Evolutionary conservation across 2,329 filamentous ascomycete species (phyloP).

Genomic region (Botryotinia calthae): DNA sequence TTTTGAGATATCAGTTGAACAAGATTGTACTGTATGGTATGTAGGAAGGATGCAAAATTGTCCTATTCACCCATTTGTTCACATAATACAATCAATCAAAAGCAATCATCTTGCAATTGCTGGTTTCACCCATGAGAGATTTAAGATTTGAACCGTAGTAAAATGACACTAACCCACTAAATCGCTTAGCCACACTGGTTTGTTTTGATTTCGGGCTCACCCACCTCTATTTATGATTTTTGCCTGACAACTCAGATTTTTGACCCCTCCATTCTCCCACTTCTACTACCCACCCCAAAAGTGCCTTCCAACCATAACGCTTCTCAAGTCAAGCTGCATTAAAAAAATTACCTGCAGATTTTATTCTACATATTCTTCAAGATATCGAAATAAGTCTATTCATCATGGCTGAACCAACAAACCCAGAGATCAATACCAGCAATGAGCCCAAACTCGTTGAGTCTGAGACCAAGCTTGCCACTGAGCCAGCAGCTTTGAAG

Average conservation of each 20-base stretch:
- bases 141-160: not conserved
- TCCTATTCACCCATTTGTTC: not conserved
- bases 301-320: slow-evolving; percentile 16
- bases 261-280: slow-evolving; percentile 20
- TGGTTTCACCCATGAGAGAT: not conserved
- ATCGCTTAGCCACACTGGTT: slow-evolving; percentile 16
- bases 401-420: slow-evolving; percentile 39
- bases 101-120: not conserved
- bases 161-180: slow-evolving; percentile 1
- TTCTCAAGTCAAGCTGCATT: slow-evolving; percentile 11
- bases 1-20: not conserved
- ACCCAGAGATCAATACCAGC: slow-evolving; percentile 41
- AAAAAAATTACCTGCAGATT: slow-evolving; percentile 7
- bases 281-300: slow-evolving; percentile 15
- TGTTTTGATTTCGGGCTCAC: slow-evolving; percentile 11
- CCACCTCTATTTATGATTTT: not conserved
- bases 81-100: not conserved
- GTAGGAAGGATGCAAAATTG: not conserved
- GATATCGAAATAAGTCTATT: not conserved
- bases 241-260: slow-evolving; percentile 22
- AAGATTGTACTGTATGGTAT: not conserved
- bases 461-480: slow-evolving; percentile 46
- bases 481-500: slow-evolving; percentile 37
- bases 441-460: slow-evolving; percentile 41
- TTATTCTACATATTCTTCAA: not conserved